phyloP scores from a whole-genome alignment of 75 land plant species.

The Sequoia sempervirens region DNA sequence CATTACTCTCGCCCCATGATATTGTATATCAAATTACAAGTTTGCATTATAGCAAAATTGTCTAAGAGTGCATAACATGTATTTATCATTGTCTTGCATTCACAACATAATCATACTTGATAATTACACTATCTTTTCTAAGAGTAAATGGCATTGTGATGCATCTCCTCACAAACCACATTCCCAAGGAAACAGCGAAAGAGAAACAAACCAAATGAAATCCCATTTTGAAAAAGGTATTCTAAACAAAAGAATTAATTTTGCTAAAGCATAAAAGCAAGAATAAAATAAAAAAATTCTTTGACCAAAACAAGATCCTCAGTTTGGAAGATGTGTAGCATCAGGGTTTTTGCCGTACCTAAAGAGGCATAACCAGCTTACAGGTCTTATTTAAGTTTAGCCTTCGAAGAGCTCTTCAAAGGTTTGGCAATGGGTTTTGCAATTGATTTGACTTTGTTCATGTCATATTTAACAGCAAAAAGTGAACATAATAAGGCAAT shows the following conservation, averaged over 20 bases:
- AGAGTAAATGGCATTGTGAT: not conserved
- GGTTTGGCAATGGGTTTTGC: slow-evolving; percentile 70
- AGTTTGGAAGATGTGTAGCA: not conserved
- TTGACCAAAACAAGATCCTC: not conserved
- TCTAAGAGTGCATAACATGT: not conserved
- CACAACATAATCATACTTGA: not conserved
- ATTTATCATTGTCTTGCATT: not conserved
- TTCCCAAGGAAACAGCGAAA: not conserved
- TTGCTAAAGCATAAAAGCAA: not conserved
- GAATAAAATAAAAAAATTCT: not conserved
- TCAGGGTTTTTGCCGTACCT: not conserved
- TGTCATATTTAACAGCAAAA: slow-evolving; percentile 67
- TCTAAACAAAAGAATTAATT: not conserved
- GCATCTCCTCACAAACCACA: not conserved
- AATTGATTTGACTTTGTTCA: slow-evolving; percentile 45
- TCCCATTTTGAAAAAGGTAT: not conserved
- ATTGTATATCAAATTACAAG: not conserved
- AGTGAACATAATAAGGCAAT: slow-evolving; percentile 66
- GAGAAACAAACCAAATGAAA: not conserved
- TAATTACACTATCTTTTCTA: not conserved
- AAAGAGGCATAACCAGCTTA: slow-evolving; percentile 11
- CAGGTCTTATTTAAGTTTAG: slow-evolving; percentile 59
- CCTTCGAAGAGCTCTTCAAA: slow-evolving; percentile 71
- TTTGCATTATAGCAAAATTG: not conserved
- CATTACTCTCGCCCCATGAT: not conserved